Evolutionary conservation across 345 rosid genomes (phyloP).

Genomic region (Pugionium dolabratum): DNA sequence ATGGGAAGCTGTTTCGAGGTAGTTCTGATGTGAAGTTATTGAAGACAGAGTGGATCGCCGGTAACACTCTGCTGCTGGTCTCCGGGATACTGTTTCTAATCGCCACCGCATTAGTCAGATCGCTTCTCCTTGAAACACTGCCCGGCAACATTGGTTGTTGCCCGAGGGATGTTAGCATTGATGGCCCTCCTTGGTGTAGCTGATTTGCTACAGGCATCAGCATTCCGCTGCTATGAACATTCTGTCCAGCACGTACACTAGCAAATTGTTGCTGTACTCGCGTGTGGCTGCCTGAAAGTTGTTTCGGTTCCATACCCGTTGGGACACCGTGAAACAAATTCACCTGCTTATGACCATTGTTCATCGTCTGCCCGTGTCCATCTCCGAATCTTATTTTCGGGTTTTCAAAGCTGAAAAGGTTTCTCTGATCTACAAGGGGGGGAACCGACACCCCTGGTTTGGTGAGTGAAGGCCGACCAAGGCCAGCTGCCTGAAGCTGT

Average conservation of each 20-base stretch:
- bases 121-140: constrained; percentile 54
- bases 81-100: constrained; percentile 53
- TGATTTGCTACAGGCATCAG: constrained; percentile 61
- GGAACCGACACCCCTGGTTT: constrained; percentile 65
- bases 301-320: constrained; percentile 65
- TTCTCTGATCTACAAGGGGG: constrained; percentile 67
- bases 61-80: constrained; percentile 34
- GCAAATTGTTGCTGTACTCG: constrained; percentile 48
- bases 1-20: constrained; percentile 56
- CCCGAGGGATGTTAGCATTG: constrained; percentile 28
- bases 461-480: constrained; percentile 53
- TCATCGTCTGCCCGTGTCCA: constrained; percentile 49
- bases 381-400: constrained; percentile 71
- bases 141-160: constrained; percentile 46
- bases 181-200: constrained; percentile 40
- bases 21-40: constrained; percentile 56
- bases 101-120: constrained; percentile 45
- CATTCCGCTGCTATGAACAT: constrained; percentile 53
- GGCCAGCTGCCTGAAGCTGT: constrained; percentile 78
- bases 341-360: constrained; percentile 49
- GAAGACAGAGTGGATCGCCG: constrained; percentile 47
- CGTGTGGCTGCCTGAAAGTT: constrained; percentile 54
- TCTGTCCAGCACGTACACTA: constrained; percentile 37
- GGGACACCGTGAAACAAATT: constrained; percentile 73
- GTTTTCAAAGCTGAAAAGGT: constrained; percentile 70